phyloP scores from a whole-genome alignment of 208 protist species.

The Cochliopodium minus region DNA sequence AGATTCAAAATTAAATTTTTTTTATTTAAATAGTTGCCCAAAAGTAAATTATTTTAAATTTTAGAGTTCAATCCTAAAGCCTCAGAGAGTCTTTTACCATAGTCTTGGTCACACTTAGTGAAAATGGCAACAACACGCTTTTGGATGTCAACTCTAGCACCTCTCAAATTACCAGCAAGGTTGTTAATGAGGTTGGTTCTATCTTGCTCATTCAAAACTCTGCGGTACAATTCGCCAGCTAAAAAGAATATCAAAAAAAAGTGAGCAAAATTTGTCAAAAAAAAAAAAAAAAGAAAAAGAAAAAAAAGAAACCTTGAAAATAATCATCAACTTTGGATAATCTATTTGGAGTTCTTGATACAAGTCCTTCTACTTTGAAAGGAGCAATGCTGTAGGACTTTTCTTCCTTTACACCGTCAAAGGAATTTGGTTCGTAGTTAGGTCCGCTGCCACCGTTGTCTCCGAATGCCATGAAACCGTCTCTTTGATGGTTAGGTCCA shows the following conservation, averaged over 20 bases:
- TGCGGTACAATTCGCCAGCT: slow-evolving; percentile 4
- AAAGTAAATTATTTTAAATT: no score
- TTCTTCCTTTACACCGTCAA: slow-evolving; percentile 12
- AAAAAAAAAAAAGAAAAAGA: no score
- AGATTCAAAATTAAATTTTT: no score
- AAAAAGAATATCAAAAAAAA: no score
- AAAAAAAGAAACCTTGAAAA: neutral
- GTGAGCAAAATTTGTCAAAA: no score
- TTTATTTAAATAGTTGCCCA: no score
- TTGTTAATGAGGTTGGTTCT: slow-evolving; percentile 20
- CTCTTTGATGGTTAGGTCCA: slow-evolving; percentile 30
- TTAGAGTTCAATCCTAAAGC: neutral
- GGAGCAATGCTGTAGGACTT: neutral
- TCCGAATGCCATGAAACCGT: slow-evolving; percentile 30
- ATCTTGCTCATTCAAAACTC: slow-evolving; percentile 22
- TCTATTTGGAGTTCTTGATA: neutral
- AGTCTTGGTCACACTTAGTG: slow-evolving; percentile 25
- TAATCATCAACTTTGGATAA: slow-evolving; percentile 21
- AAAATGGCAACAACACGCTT: slow-evolving; percentile 18
- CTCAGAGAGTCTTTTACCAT: slow-evolving; percentile 16
- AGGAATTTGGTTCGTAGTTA: slow-evolving; percentile 43
- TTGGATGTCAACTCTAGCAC: slow-evolving; percentile 20
- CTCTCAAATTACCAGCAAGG: slow-evolving; percentile 23
- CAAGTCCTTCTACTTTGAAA: neutral
- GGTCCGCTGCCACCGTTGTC: slow-evolving; percentile 24